Conservation (phyloP, 371 early-diverging fungal genomes). For the Chytridium lagenaria region DNA sequence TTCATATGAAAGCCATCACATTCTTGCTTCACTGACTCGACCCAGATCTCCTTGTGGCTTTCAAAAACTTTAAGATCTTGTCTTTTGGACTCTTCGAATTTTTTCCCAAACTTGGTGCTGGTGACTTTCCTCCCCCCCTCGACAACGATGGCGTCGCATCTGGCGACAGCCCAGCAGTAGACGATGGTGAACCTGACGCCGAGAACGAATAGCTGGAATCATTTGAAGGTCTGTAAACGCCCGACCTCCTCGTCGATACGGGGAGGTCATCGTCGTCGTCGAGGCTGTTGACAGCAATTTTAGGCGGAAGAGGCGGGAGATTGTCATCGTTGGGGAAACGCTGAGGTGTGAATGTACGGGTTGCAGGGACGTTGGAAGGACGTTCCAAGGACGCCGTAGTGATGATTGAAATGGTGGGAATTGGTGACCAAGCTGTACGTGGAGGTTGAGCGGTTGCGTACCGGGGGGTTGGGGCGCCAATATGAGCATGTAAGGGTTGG, state of each 20-base stretch:
- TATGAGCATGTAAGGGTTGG: too few relatives aligned
- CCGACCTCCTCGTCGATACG: not conserved
- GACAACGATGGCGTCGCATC: not conserved
- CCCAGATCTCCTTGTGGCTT: not conserved
- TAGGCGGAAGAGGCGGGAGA: slow-evolving; percentile 12
- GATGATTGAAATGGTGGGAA: too few relatives aligned
- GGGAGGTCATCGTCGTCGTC: not conserved
- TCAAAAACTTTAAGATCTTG: slow-evolving; percentile 10
- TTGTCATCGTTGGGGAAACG: not conserved
- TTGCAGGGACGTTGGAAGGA: not conserved
- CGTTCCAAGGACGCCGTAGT: not conserved
- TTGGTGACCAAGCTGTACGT: too few relatives aligned
- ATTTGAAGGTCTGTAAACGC: not conserved
- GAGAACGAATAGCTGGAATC: not conserved
- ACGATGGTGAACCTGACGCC: too few relatives aligned
- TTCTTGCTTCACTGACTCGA: too few relatives aligned
- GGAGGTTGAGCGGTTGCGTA: too few relatives aligned
- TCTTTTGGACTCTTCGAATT: slow-evolving; percentile 12
- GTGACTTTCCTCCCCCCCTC: not conserved
- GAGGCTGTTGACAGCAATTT: not conserved
- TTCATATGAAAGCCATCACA: too few relatives aligned
- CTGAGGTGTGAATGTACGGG: not conserved
- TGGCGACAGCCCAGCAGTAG: not conserved
- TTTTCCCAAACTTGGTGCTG: not conserved
- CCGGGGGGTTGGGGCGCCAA: too few relatives aligned